phyloP scores from a whole-genome alignment of 2,329 filamentous ascomycete genomes.

The Diaporthe vaccinii region DNA sequence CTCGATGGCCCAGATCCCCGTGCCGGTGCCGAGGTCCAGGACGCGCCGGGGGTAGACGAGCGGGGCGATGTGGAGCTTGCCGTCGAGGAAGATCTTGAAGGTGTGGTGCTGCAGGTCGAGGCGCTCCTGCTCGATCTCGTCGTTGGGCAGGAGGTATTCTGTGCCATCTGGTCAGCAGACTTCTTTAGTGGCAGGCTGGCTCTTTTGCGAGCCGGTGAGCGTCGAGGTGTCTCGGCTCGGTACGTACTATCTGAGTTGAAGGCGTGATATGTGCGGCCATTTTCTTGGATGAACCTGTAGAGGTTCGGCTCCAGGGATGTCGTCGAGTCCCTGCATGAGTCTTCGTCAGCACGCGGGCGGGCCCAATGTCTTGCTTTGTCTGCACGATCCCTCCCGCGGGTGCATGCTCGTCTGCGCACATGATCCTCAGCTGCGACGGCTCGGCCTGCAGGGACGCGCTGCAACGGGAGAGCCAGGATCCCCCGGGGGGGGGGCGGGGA shows the following conservation, averaged over 20 bases:
- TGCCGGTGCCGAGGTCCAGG: slow-evolving; percentile 62
- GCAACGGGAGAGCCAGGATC: neutral
- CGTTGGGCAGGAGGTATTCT: slow-evolving; percentile 52
- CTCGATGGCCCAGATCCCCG: slow-evolving; percentile 65
- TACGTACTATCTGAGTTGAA: slow-evolving; percentile 50
- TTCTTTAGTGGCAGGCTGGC: no score
- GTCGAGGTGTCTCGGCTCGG: neutral
- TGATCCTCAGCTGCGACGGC: neutral
- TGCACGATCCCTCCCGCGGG: neutral
- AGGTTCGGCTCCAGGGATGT: slow-evolving; percentile 47
- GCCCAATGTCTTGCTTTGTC: neutral
- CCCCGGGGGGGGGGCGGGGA: neutral
- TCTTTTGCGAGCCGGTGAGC: neutral
- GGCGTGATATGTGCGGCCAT: slow-evolving; percentile 50
- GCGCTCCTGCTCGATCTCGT: slow-evolving; percentile 51
- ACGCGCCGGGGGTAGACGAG: slow-evolving; percentile 57
- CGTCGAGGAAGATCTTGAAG: slow-evolving; percentile 55
- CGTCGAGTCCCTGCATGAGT: slow-evolving; percentile 46
- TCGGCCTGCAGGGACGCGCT: neutral
- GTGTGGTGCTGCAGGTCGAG: slow-evolving; percentile 56
- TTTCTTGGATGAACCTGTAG: slow-evolving; percentile 48
- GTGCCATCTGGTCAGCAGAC: neutral
- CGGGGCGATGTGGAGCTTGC: slow-evolving; percentile 60
- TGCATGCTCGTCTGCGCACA: neutral
- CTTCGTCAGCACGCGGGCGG: neutral